Conservation (phyloP, 2,329 filamentous ascomycete species). For the Cordyceps pruinosa region DNA sequence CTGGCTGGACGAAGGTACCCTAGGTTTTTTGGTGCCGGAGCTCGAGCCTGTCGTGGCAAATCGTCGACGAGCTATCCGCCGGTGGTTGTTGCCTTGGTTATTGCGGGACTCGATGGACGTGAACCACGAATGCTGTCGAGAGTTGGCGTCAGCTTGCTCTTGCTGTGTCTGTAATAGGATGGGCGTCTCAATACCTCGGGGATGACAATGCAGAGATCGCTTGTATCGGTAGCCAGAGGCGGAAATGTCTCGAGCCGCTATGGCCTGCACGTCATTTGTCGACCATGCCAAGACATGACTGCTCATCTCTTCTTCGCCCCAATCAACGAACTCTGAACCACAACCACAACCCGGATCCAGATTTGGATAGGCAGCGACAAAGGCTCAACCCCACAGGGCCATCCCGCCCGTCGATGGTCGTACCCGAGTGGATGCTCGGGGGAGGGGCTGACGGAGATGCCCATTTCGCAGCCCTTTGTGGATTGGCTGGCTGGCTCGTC, state of each 20-base stretch:
- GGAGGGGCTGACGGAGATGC: neutral
- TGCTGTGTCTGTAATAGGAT: neutral
- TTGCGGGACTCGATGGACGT: neutral
- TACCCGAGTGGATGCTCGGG: neutral
- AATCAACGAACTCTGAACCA: neutral
- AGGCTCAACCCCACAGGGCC: neutral
- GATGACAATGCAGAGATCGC: neutral
- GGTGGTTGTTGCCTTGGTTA: too few species aligned
- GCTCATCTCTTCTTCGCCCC: neutral
- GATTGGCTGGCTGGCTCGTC: slow-evolving; percentile 1
- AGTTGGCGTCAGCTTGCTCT: neutral
- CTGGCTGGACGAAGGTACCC: neutral
- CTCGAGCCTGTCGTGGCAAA: slow-evolving; percentile 4
- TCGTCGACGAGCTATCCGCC: neutral
- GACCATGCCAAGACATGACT: neutral
- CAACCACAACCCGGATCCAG: neutral
- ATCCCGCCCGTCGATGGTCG: too few species aligned
- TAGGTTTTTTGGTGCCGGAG: slow-evolving; percentile 1
- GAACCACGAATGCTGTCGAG: neutral
- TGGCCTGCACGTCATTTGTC: neutral
- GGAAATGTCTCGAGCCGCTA: neutral
- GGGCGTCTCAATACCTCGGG: neutral
- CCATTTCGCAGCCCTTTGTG: neutral
- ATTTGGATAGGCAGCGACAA: neutral
- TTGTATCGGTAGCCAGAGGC: neutral